These are phyloP conservation scores for Hypomyces perniciosus DNA, from an alignment of 2,329 filamentous ascomycete species.

Conservation along the genomic window DNA sequence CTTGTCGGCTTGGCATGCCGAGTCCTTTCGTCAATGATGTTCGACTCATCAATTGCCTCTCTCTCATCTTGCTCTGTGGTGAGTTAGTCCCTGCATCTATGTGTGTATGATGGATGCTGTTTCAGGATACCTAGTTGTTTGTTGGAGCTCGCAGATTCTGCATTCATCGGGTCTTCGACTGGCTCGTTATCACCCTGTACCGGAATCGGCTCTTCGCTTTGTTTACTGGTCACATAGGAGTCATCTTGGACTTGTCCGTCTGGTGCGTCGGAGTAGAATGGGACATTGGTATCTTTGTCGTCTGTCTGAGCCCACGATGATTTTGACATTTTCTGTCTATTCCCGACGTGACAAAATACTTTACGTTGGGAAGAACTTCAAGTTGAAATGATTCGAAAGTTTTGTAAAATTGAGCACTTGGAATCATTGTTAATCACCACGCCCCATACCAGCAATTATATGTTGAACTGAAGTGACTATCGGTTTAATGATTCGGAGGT, in stretches of 20 bases:
- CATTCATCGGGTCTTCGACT: constrained; percentile 6
- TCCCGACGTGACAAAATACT: too few relatives aligned
- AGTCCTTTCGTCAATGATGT: constrained; percentile 31
- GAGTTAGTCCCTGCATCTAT: not conserved
- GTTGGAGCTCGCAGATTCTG: constrained; percentile 2
- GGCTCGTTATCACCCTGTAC: constrained; percentile 4
- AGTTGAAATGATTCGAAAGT: too few relatives aligned
- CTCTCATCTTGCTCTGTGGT: constrained; percentile 28
- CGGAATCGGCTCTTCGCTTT: not conserved
- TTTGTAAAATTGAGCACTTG: too few relatives aligned
- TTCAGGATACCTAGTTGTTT: constrained; percentile 2
- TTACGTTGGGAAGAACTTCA: too few relatives aligned
- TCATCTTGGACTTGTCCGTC: constrained; percentile 5
- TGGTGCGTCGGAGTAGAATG: not conserved
- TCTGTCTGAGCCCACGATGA: too few relatives aligned
- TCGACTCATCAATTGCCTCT: constrained; percentile 32
- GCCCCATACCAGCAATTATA: too few relatives aligned
- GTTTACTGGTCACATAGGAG: constrained; percentile 2
- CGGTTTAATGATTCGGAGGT: too few relatives aligned
- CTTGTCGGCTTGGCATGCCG: constrained; percentile 24
- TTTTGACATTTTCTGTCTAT: too few relatives aligned
- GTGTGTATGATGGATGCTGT: not conserved
- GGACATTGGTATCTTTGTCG: not conserved
- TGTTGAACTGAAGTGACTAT: too few relatives aligned
- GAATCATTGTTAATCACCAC: too few relatives aligned